A percentile compares a stretch with the other conserved stretches of the same genome.
These are phyloP conservation scores for Geotrichum australiense DNA, from an alignment of 1,139 yeast species.

Conservation along the genomic window DNA sequence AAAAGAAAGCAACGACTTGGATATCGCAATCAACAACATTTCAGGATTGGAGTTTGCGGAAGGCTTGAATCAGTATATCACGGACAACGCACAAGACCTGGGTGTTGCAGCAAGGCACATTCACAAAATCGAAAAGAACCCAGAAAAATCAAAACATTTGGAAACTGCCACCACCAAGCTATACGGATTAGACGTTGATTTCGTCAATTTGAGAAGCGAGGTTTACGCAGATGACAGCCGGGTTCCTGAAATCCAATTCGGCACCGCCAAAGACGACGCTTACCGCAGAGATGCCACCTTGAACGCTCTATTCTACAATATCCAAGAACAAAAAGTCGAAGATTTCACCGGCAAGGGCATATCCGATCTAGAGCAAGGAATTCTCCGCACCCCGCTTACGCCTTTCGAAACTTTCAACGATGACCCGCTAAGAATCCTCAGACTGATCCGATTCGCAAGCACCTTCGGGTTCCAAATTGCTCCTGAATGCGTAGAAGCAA, in stretches of 20 bases:
- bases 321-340: slow-evolving; percentile 60
- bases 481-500: slow-evolving; percentile 51
- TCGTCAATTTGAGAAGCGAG: slow-evolving; percentile 85
- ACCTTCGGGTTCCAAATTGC: slow-evolving; percentile 67
- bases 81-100: slow-evolving; percentile 28
- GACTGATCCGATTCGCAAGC: slow-evolving; percentile 80
- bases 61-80: slow-evolving; percentile 50
- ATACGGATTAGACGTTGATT: slow-evolving; percentile 77
- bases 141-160: slow-evolving; percentile 89
- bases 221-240: slow-evolving; percentile 75
- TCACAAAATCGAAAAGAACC: slow-evolving; percentile 84
- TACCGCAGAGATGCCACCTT: slow-evolving; percentile 89
- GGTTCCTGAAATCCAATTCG: slow-evolving; percentile 62
- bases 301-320: slow-evolving; percentile 80
- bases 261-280: slow-evolving; percentile 91
- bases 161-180: slow-evolving; percentile 93
- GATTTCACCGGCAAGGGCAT: slow-evolving; percentile 78
- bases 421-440: slow-evolving; percentile 83
- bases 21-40: slow-evolving; percentile 76
- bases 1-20: slow-evolving; percentile 74
- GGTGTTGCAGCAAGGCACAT: slow-evolving; percentile 47
- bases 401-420: slow-evolving; percentile 82
- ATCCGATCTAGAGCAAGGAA: slow-evolving; percentile 58
- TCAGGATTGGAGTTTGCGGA: slow-evolving; percentile 85
- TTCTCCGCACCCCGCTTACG: slow-evolving; percentile 78